These are phyloP conservation scores for Phytophthora meadii DNA, from an alignment of 352 stramenopile species.

Conservation along the genomic window DNA sequence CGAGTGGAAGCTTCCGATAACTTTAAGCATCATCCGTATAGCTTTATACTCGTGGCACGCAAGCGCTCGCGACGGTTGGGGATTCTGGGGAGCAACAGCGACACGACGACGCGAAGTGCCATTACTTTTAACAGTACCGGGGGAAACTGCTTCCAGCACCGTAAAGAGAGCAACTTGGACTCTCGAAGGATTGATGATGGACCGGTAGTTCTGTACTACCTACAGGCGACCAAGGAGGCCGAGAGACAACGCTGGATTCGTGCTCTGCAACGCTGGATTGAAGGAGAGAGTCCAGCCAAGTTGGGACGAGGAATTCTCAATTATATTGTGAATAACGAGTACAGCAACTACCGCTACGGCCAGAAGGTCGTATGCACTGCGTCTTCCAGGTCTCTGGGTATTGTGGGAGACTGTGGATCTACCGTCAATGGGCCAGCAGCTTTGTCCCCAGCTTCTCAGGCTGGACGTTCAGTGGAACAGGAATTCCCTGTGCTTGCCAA, in stretches of 20 bases:
- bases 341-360: conserved; percentile 67
- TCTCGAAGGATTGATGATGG: conserved; percentile 44
- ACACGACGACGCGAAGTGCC: conserved; percentile 22
- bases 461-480: conserved; percentile 67
- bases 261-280: conserved; percentile 76
- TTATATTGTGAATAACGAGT: conserved; percentile 83
- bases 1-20: conserved; percentile 62
- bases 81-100: conserved; percentile 9
- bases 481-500: conserved; percentile 79
- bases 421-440: conserved; percentile 18
- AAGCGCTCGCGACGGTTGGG: conserved; percentile 55
- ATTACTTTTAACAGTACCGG: conserved; percentile 29
- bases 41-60: conserved; percentile 67
- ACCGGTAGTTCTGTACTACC: conserved; percentile 69
- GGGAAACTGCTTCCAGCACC: conserved; percentile 57
- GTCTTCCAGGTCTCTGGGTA: conserved; percentile 22
- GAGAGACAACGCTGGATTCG: conserved; percentile 81
- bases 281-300: conserved; percentile 59
- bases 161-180: conserved; percentile 68
- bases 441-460: conserved; percentile 56
- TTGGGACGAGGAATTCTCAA: conserved; percentile 67
- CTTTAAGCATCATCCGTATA: conserved; percentile 70
- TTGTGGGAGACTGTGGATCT: conserved; percentile 25
- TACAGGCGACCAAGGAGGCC: conserved; percentile 65
- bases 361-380: conserved; percentile 53